phyloP scores from a whole-genome alignment of 345 rosid species.

The Corchorus capsularis region DNA sequence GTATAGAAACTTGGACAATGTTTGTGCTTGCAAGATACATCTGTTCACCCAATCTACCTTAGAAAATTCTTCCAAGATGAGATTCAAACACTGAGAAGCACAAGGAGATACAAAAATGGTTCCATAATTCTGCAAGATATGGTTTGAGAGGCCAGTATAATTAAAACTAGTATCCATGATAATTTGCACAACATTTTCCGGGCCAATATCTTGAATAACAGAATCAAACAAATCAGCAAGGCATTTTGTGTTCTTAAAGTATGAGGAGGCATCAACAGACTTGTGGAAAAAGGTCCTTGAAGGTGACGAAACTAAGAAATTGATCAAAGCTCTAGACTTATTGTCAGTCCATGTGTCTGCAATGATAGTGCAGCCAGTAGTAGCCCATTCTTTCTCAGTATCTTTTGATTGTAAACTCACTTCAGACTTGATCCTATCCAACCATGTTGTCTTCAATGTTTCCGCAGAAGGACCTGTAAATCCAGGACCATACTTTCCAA shows the following conservation, averaged over 20 bases:
- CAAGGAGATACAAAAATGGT: conserved; percentile 81
- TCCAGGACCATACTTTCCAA: conserved; percentile 62
- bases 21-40: conserved; percentile 75
- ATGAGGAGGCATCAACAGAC: conserved; percentile 81
- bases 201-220: conserved; percentile 73
- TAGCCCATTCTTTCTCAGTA: conserved; percentile 76
- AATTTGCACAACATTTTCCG: conserved; percentile 80
- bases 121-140: conserved; percentile 72
- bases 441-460: conserved; percentile 59
- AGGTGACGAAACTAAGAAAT: conserved; percentile 83
- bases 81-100: conserved; percentile 82
- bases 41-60: conserved; percentile 88
- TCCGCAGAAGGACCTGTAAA: conserved; percentile 58
- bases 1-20: conserved; percentile 65
- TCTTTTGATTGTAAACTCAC: conserved; percentile 55
- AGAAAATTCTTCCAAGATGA: conserved; percentile 80
- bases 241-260: conserved; percentile 67
- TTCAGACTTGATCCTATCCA: conserved; percentile 68
- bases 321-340: conserved; percentile 78
- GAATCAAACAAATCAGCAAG: conserved; percentile 83
- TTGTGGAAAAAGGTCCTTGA: conserved; percentile 77
- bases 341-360: conserved; percentile 87
- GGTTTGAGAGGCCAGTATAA: conserved; percentile 66
- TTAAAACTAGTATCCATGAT: conserved; percentile 69
- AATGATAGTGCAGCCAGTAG: conserved; percentile 77